phyloP scores from a whole-genome alignment of 352 stramenopile genomes.

The Globisporangium carolinianum region DNA sequence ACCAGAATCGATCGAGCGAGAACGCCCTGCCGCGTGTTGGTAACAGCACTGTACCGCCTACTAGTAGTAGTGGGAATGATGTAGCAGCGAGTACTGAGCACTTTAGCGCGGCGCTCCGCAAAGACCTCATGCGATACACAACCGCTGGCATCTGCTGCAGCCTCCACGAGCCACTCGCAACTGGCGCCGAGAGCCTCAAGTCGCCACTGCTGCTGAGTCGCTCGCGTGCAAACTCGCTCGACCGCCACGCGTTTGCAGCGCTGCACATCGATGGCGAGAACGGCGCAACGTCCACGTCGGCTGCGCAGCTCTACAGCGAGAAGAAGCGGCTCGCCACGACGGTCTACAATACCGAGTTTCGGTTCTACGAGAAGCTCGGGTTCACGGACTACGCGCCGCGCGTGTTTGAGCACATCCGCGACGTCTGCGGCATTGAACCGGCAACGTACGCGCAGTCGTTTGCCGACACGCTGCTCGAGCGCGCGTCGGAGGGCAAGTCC shows the following conservation, averaged over 20 bases:
- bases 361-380: slow-evolving; percentile 82
- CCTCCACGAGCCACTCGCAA: slow-evolving; percentile 34
- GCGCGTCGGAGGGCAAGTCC: slow-evolving; percentile 78
- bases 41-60: no score
- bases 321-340: slow-evolving; percentile 80
- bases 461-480: slow-evolving; percentile 74
- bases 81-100: slow-evolving; percentile 45
- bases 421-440: slow-evolving; percentile 71
- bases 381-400: slow-evolving; percentile 83
- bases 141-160: slow-evolving; percentile 78
- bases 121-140: slow-evolving; percentile 84
- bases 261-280: slow-evolving; percentile 55
- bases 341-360: slow-evolving; percentile 76
- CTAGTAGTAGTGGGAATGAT: no score
- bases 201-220: slow-evolving; percentile 32
- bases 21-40: slow-evolving; percentile 35
- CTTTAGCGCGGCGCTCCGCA: slow-evolving; percentile 69
- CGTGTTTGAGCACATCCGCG: slow-evolving; percentile 80
- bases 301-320: slow-evolving; percentile 48
- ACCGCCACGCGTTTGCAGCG: slow-evolving; percentile 32
- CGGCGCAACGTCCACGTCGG: not conserved
- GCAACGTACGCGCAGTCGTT: slow-evolving; percentile 81
- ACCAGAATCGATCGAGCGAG: slow-evolving; percentile 68
- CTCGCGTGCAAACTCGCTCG: slow-evolving; percentile 26
- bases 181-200: slow-evolving; percentile 23